These are phyloP conservation scores for Phialocephala sp. DNA, from an alignment of 2,329 filamentous ascomycete species.

Conservation along the genomic window DNA sequence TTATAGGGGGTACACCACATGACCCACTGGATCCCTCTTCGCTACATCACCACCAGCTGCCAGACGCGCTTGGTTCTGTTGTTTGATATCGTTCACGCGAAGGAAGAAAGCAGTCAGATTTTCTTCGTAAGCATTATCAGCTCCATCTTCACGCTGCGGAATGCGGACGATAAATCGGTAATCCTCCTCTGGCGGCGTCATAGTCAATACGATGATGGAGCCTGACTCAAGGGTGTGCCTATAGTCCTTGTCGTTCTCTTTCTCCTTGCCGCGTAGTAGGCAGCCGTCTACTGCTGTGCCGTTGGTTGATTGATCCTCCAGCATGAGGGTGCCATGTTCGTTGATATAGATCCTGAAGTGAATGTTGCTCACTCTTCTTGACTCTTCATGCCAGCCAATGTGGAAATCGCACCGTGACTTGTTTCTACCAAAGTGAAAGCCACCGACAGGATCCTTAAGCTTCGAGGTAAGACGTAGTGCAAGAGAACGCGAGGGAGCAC, in stretches of 20 bases:
- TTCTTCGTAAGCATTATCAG: conserved; percentile 67
- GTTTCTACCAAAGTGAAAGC: conserved; percentile 90
- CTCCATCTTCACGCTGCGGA: conserved; percentile 72
- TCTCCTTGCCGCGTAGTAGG: conserved; percentile 62
- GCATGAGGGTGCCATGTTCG: conserved; percentile 83
- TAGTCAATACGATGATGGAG: conserved; percentile 40
- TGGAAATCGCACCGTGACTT: conserved; percentile 71
- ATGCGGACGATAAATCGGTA: conserved; percentile 85
- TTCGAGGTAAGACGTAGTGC: conserved; percentile 79
- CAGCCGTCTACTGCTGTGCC: conserved; percentile 84
- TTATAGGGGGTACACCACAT: neutral
- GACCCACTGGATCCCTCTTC: conserved; percentile 36
- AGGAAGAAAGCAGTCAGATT: conserved; percentile 74
- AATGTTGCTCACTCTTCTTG: conserved; percentile 84
- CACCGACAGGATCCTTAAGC: conserved; percentile 70
- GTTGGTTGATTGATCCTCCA: conserved; percentile 95
- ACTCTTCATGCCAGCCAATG: conserved; percentile 68
- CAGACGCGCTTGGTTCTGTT: conserved; percentile 24
- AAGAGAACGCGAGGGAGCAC: conserved; percentile 59
- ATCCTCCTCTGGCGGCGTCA: conserved; percentile 55
- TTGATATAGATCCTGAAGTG: conserved; percentile 96
- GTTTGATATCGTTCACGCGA: conserved; percentile 25
- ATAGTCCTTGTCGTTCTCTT: conserved; percentile 48
- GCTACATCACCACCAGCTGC: conserved; percentile 14
- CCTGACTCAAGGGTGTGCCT: conserved; percentile 43